These are phyloP conservation scores for Lactarius akahatsu DNA, from an alignment of 768 basidiomycete species.

Conservation along the genomic window DNA sequence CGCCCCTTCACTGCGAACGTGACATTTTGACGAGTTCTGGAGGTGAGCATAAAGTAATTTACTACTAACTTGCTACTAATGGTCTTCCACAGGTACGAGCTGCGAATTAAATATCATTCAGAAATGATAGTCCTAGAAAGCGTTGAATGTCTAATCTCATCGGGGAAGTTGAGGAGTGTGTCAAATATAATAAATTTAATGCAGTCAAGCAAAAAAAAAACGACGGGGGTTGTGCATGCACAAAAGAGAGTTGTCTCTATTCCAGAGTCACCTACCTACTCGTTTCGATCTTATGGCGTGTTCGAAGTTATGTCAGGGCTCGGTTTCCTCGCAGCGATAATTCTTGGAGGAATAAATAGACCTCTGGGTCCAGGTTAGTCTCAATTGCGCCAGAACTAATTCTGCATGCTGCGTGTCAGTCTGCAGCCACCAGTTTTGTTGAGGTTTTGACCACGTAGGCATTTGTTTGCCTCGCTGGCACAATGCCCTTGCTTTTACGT, in stretches of 20 bases:
- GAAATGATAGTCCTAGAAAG: not conserved
- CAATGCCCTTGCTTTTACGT: no score
- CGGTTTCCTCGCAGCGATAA: no score
- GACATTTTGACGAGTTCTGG: no score
- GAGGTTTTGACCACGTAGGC: no score
- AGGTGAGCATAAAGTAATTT: not conserved
- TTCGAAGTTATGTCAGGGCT: not conserved
- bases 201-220: not conserved
- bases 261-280: not conserved
- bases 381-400: no score
- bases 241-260: not conserved
- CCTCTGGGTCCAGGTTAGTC: no score
- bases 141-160: not conserved
- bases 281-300: not conserved
- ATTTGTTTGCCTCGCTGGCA: no score
- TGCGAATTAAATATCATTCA: not conserved
- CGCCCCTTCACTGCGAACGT: no score
- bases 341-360: no score
- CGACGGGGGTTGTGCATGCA: not conserved
- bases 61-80: no score
- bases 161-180: not conserved
- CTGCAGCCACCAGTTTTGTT: no score
- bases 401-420: no score
- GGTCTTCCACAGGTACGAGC: not conserved
- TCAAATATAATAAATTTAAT: not conserved